These are phyloP conservation scores for Nitzschia sp. DNA, from an alignment of 108 stramenopile species.

Conservation along the genomic window DNA sequence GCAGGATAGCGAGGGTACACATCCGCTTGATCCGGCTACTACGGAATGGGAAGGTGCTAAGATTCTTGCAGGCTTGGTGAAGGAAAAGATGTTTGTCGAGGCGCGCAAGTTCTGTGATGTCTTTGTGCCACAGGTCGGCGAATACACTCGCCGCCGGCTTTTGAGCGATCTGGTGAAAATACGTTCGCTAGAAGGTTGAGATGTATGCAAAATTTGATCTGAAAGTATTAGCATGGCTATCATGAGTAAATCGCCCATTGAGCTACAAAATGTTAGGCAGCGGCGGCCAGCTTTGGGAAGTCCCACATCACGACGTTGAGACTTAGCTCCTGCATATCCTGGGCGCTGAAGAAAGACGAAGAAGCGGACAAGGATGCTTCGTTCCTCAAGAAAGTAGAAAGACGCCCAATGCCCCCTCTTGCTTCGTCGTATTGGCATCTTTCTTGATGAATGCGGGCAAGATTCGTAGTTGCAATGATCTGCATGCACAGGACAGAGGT, in stretches of 20 bases:
- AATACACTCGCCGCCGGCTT: background rate
- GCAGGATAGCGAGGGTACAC: too few species aligned
- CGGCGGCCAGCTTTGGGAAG: background rate
- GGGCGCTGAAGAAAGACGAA: background rate
- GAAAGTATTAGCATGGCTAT: too few species aligned
- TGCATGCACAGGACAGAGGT: background rate
- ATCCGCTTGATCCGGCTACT: background rate
- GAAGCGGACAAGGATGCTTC: background rate
- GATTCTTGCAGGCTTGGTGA: conserved; percentile 26
- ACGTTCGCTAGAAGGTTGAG: background rate
- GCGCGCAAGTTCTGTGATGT: background rate
- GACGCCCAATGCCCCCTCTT: background rate
- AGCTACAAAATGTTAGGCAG: too few species aligned
- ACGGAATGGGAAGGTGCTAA: conserved; percentile 30
- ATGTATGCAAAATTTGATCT: too few species aligned
- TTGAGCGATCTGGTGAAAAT: background rate
- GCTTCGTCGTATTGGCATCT: background rate
- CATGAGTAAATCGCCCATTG: too few species aligned
- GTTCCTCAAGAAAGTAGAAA: conserved; percentile 1
- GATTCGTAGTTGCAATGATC: conserved; percentile 5
- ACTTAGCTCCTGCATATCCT: conserved; percentile 2
- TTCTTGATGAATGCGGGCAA: conserved; percentile 2
- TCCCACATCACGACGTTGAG: conserved; percentile 4
- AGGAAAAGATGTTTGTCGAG: conserved; percentile 13
- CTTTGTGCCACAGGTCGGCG: background rate